Evolutionary conservation across 2,329 filamentous ascomycete genomes (phyloP), one percentile per base, ranked within the genome.

Genomic region (Aspergillus versicolor): DNA sequence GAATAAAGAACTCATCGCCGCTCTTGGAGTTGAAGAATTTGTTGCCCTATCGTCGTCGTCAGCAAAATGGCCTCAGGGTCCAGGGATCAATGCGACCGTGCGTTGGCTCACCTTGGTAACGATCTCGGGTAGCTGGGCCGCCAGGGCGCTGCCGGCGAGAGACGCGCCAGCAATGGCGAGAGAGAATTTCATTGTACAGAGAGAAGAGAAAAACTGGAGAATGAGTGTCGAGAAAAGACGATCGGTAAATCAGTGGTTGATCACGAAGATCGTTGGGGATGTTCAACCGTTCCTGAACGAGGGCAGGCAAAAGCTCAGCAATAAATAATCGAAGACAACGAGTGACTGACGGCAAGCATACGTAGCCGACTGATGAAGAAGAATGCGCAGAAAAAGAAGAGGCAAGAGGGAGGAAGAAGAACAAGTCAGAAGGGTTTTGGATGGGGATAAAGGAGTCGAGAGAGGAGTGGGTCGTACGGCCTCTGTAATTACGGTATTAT

Each of bases 1-100:
- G 91, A 76, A 97, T 91, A 82, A 87, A 95, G 79, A 90, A 90
- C 78, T 90, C 84, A 22, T 86, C 88, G 67, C 88, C 88, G 74
- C 88, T 89, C 74, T 88, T 89, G 75, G 90, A 83, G 81, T 89
- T 92, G 83, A 95, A 97, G 83, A 97, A 93, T 77, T 94, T 92
- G 72, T 84, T 84, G 66, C 90, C 88, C 84, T 88, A 69, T 45
- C 19, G 12, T 32, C 21, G 30, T 5, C 11, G 54, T 51, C 44
- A 58, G 53, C 21, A 32, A 30, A 43, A 43, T 12, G 19, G 52
- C 24, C 43, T n/a, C 50, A 13, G 17, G 51, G 43, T 19, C 7
- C 40, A 49, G 44, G 9, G 27, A 30, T 30, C 32, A 8, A 30
- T 21, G 38, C 43, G 30, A 49, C 48, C 45, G 59, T 5, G 46